phyloP scores from a whole-genome alignment of 2,329 filamentous ascomycete species.

The Colletotrichum brevisporum region DNA sequence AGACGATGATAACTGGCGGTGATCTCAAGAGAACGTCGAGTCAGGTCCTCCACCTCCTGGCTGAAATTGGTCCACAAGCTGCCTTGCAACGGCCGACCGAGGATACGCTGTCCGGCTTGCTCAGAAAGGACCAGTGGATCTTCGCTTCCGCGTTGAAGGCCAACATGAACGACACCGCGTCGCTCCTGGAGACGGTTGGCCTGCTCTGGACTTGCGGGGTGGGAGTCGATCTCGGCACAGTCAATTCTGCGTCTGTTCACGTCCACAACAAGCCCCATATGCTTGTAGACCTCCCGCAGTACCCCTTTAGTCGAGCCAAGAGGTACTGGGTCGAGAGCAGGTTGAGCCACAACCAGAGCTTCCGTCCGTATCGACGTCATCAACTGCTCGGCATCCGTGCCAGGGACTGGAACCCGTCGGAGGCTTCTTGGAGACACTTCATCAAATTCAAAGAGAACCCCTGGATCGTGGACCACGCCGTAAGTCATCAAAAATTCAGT shows the following conservation, averaged over 20 bases:
- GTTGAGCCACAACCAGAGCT: slow-evolving; percentile 57
- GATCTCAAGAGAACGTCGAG: slow-evolving; percentile 34
- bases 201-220: slow-evolving; percentile 1
- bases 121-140: neutral
- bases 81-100: slow-evolving; percentile 26
- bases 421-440: slow-evolving; percentile 64
- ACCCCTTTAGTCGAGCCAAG: slow-evolving; percentile 67
- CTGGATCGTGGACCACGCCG: slow-evolving; percentile 66
- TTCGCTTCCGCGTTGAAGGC: slow-evolving; percentile 2
- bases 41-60: slow-evolving; percentile 1
- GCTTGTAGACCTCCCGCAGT: slow-evolving; percentile 63
- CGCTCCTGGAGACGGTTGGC: slow-evolving; percentile 13
- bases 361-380: slow-evolving; percentile 60
- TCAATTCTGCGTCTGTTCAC: slow-evolving; percentile 2
- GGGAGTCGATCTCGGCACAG: neutral
- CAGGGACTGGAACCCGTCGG: slow-evolving; percentile 57
- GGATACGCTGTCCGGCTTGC: slow-evolving; percentile 10
- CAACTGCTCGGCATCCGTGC: slow-evolving; percentile 65
- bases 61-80: slow-evolving; percentile 35
- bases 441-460: slow-evolving; percentile 63
- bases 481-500: slow-evolving; percentile 54
- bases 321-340: slow-evolving; percentile 68
- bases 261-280: slow-evolving; percentile 30
- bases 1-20: slow-evolving; percentile 48
- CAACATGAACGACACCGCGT: neutral